A percentile compares a stretch with the other conserved stretches of the same genome.
Evolutionary conservation across 164 flowering plant species (phyloP).

Genomic region (Macadamia tetraphylla): DNA sequence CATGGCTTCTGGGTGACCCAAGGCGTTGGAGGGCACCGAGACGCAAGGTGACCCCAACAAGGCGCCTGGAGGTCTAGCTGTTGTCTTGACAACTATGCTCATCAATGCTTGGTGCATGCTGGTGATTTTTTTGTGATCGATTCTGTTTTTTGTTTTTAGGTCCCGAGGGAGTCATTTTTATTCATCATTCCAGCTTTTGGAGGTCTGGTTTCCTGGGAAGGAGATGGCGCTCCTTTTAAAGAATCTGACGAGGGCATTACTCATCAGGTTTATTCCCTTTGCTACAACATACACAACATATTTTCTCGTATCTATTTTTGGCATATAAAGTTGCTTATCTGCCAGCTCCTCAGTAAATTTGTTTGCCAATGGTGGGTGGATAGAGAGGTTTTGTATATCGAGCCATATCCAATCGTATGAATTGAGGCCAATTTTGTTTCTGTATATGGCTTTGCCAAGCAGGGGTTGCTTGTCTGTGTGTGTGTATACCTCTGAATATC

Average conservation of each 20-base stretch:
- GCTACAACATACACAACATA: not conserved
- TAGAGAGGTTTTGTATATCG: no score
- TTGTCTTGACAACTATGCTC: not conserved
- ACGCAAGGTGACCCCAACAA: no score
- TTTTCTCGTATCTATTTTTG: not conserved
- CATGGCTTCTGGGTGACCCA: no score
- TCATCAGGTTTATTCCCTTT: constrained; percentile 51
- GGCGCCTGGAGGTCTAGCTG: no score
- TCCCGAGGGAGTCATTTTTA: constrained; percentile 80
- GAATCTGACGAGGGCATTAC: constrained; percentile 78
- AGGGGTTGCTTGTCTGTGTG: no score
- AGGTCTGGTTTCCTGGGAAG: constrained; percentile 93
- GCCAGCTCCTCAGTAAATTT: no score
- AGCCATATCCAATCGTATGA: no score
- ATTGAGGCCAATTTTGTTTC: no score
- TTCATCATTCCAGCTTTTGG: constrained; percentile 93
- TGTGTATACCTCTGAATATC: no score
- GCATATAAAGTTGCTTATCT: not conserved
- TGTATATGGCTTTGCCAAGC: no score
- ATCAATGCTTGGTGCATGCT: not conserved
- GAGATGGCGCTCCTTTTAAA: constrained; percentile 72
- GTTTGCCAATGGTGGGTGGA: no score
- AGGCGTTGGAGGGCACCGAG: no score
- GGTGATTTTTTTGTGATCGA: not conserved
- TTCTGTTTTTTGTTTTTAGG: constrained; percentile 32